phyloP scores from a whole-genome alignment of 257 asterid species.

The Solanum bulbocastanum region DNA sequence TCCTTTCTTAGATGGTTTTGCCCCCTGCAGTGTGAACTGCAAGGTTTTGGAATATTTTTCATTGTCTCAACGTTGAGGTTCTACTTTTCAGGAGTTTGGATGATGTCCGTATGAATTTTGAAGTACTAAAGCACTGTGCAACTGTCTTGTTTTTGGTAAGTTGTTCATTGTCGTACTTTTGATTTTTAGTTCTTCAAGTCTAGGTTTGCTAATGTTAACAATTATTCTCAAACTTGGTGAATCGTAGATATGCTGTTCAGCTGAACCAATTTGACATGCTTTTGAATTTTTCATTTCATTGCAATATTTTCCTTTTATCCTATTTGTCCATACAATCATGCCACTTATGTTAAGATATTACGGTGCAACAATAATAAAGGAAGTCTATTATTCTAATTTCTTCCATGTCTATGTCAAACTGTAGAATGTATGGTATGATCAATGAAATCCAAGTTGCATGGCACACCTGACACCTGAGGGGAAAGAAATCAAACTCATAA shows the following conservation, averaged over 20 bases:
- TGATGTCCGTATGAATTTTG: constrained; percentile 12
- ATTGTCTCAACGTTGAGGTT: neutral
- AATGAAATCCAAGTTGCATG: neutral
- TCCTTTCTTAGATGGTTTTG: neutral
- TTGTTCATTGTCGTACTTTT: neutral
- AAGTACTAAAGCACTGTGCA: constrained; percentile 7
- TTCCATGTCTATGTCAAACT: neutral
- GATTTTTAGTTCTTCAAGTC: neutral
- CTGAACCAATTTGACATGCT: neutral
- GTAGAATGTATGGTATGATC: neutral
- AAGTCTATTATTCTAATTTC: neutral
- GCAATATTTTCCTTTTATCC: neutral
- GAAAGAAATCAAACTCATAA: neutral
- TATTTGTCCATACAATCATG: neutral
- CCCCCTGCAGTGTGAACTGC: neutral
- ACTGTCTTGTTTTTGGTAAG: constrained; percentile 9
- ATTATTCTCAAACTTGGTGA: neutral
- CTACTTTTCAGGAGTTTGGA: constrained; percentile 10
- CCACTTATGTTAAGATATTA: neutral
- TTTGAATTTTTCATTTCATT: neutral
- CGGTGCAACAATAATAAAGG: neutral
- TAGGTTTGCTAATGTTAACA: neutral
- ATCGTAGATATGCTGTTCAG: neutral
- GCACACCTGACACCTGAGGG: neutral
- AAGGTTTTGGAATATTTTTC: neutral